Percentiles rank a stretch among this genome's conserved stretches.
phyloP scores from a whole-genome alignment of 2,329 filamentous ascomycete species.

The Monilinia laxa region DNA sequence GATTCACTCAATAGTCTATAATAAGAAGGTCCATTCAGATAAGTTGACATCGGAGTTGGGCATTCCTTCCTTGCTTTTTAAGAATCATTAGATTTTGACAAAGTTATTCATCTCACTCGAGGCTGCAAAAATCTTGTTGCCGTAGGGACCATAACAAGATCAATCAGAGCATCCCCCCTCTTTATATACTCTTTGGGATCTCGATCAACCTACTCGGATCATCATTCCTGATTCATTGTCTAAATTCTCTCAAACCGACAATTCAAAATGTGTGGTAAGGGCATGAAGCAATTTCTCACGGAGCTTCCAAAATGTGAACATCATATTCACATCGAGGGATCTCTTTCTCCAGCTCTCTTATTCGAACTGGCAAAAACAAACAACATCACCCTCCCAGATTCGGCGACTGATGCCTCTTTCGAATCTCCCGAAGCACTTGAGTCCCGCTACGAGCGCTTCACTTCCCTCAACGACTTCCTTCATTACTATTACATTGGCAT shows the following conservation, averaged over 20 bases:
- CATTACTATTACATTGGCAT: conserved; percentile 78
- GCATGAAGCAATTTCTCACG: conserved; percentile 52
- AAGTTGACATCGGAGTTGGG: not conserved
- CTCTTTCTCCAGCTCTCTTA: conserved; percentile 66
- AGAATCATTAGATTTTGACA: not conserved
- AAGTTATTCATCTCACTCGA: not conserved
- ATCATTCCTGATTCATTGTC: not conserved
- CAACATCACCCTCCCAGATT: conserved; percentile 58
- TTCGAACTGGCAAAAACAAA: conserved; percentile 69
- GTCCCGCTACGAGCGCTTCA: conserved; percentile 65
- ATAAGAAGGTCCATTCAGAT: not conserved
- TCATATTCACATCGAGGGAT: conserved; percentile 77
- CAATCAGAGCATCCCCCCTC: not conserved
- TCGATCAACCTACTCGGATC: not conserved
- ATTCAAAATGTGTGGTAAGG: conserved; percentile 34
- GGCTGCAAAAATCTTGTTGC: not conserved
- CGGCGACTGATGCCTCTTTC: conserved; percentile 60
- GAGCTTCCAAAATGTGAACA: conserved; percentile 78
- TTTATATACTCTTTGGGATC: not conserved
- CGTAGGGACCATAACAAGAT: not conserved
- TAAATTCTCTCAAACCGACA: not conserved
- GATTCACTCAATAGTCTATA: conserved; percentile 5
- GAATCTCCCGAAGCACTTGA: conserved; percentile 57
- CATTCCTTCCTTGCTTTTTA: not conserved
- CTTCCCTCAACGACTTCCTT: conserved; percentile 73